Percentiles rank a stretch among this genome's conserved stretches.
Evolutionary conservation across 768 basidiomycete species (phyloP).

Genomic region (Lactifluus echinatus): DNA sequence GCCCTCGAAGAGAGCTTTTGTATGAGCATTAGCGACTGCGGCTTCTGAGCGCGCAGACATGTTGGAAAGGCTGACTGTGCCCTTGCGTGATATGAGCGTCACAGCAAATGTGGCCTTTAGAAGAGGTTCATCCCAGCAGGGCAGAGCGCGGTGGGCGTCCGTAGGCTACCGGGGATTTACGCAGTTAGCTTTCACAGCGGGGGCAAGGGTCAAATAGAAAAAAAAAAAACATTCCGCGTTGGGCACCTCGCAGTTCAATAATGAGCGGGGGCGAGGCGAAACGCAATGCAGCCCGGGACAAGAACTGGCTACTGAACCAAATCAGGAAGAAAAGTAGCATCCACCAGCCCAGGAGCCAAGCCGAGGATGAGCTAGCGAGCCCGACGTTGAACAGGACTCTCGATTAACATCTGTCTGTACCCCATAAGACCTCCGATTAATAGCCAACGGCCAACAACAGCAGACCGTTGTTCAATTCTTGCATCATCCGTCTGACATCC

Average conservation of each 20-base stretch:
- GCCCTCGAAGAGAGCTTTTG: slow-evolving; percentile 17
- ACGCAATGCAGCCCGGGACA: background rate
- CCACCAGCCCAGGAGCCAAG: background rate
- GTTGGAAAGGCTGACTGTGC: slow-evolving; percentile 77
- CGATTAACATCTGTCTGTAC: background rate
- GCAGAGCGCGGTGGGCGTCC: slow-evolving; percentile 73
- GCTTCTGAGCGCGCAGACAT: slow-evolving; percentile 63
- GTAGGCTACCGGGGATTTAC: slow-evolving; percentile 50
- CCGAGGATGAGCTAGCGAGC: background rate
- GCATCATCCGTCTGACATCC: background rate
- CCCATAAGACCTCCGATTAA: background rate
- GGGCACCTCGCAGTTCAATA: background rate
- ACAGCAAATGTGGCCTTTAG: slow-evolving; percentile 78
- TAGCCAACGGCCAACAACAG: background rate
- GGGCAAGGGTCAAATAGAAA: background rate
- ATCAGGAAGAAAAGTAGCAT: background rate
- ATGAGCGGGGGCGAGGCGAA: background rate
- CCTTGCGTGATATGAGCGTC: slow-evolving; percentile 68
- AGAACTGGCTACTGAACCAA: background rate
- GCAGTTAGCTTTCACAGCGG: background rate
- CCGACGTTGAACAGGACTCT: background rate
- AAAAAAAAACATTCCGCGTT: background rate
- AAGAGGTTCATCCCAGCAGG: slow-evolving; percentile 90
- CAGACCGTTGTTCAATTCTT: background rate
- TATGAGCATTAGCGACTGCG: slow-evolving; percentile 28